Base-by-base conservation (phyloP, 768 basidiomycete genomes). In the Hebeloma cylindrosporum region DNA sequence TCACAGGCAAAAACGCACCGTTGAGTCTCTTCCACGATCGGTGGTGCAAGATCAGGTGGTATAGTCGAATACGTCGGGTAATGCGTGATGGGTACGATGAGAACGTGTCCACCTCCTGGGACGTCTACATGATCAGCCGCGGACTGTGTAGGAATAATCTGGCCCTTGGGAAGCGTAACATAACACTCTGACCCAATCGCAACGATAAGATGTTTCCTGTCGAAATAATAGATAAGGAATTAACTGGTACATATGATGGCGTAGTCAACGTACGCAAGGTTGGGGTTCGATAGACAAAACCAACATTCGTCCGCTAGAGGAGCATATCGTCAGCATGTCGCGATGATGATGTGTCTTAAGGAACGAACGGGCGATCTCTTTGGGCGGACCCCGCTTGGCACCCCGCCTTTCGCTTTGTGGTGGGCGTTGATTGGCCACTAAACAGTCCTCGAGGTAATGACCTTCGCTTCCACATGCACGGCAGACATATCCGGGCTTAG, bases 281-380 rank as follows among this genome's bases (percentile, higher is more conserved):
- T 84, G 1, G 95, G 94, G 60, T 97, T 97, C 30, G 92, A 94
- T 41, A 99, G 66, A 63, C 96, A 99, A 70, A 99, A 98, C 95
- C 95, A 98, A 65, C 95, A 97, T 63, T 93, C 89, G 44, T 88
- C 88, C 53, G 92, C 90, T 91, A 59, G 35, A 52, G 20, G 46
- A 44, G 22, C 35, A 29, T 43, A 21, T 45, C 16, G 23, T 53
- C 28, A 43, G 33, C 30, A 36, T 37, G 2, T 14, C 38, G 11
- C 37, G 22, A 39, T 26, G 27, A 38, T n/a, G n/a, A 30, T 35
- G 18, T 40, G 16, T 32, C n/a, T 22, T 41, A 28, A 27, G n/a
- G 10, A 25, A 71, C 86, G 56, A 58, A 92, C 90, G 87, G 46
- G 73, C 79, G 43, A 94, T 90, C 61, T 93, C 91, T 66, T 81